These are phyloP conservation scores for Melanopsichium pennsylvanicum DNA, from an alignment of 1,284 basidiomycete genomes.

Conservation along the genomic window DNA sequence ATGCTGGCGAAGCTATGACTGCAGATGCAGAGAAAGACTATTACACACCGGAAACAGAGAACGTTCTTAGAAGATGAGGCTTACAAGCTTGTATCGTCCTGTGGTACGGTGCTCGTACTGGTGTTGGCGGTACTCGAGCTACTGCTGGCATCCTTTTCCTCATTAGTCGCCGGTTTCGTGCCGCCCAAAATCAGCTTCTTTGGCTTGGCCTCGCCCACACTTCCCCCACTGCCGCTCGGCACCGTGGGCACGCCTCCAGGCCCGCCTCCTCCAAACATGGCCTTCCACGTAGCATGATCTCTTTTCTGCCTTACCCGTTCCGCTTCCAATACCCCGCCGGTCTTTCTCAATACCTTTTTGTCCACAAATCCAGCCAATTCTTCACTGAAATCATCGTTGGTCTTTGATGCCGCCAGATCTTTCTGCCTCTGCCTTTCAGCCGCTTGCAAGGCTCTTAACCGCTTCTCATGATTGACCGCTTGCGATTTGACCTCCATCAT, in stretches of 20 bases:
- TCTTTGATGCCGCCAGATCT: conserved; percentile 43
- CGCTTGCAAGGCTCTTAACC: conserved; percentile 61
- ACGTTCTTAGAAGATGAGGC: background rate
- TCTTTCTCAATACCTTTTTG: conserved; percentile 60
- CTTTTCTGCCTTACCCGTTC: conserved; percentile 59
- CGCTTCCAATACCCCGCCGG: conserved; percentile 60
- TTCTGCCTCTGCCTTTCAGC: conserved; percentile 60
- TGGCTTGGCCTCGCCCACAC: conserved; percentile 27
- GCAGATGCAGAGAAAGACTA: background rate
- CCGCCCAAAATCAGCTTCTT: conserved; percentile 44
- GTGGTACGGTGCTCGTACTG: too few relatives aligned
- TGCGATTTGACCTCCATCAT: conserved; percentile 65
- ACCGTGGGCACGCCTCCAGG: conserved; percentile 36
- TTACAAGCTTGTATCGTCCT: conserved; percentile 14
- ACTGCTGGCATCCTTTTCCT: background rate
- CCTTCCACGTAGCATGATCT: conserved; percentile 59
- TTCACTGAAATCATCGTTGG: conserved; percentile 62
- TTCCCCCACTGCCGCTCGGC: conserved; percentile 14
- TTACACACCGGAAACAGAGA: background rate
- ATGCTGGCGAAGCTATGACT: background rate
- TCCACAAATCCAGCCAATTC: conserved; percentile 64
- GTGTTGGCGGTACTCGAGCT: conserved; percentile 1
- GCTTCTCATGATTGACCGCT: conserved; percentile 62
- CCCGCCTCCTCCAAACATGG: conserved; percentile 60
- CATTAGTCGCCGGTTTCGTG: conserved; percentile 5